Evolutionary conservation across 2,329 filamentous ascomycete species (phyloP), one percentile per base, ranked within the genome.

Genomic region (Sclerotinia minor): DNA sequence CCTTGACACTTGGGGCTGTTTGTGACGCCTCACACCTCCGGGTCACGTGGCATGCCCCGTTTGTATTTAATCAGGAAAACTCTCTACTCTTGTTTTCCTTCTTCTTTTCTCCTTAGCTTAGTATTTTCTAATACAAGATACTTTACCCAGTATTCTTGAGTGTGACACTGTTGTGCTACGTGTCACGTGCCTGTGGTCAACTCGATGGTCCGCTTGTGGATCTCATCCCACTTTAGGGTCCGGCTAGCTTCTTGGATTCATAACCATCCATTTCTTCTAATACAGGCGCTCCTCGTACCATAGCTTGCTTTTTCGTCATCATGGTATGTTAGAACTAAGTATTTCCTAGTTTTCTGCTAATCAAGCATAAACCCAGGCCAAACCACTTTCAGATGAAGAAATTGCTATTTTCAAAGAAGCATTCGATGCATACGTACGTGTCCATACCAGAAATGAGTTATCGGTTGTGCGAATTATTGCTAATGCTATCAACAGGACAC

Each of bases 341-440:
- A 1, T 21, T 2, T 38, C 5, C n/a, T 4, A 1, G 26, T 5
- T 21, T 38, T 3, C 15, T 41, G n/a, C 47, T 63, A n/a, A 63
- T 47, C 26, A 9, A 45, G 19, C n/a, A 60, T 26, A 5, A 63
- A n/a, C 26, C n/a, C 26, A 68, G 67, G 61, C 44, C 13, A 66
- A 66, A 60, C 63, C 67, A 55, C 29, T 68, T 6, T 66, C 67
- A 1, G 38, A 32, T 11, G 67, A 68, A 21, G 63, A 68, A 35
- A 52, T 68, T 54, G 35, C 47, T 41, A 68, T 68, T 21, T 26
- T 68, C 19, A 68, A 60, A 41, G 54, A 47, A 41, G 63, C 63
- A 17, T 68, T 68, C 41, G 63, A 68, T 41, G 63, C 47, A 66
- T 68, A 68, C n/a, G 67, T 68, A 55, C n/a, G 54, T 47, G 54